A percentile compares a stretch with the other conserved stretches of the same genome.
Evolutionary conservation across 192 early-diverging fungal genomes (phyloP).

Genomic region (Backusella morwellensis): DNA sequence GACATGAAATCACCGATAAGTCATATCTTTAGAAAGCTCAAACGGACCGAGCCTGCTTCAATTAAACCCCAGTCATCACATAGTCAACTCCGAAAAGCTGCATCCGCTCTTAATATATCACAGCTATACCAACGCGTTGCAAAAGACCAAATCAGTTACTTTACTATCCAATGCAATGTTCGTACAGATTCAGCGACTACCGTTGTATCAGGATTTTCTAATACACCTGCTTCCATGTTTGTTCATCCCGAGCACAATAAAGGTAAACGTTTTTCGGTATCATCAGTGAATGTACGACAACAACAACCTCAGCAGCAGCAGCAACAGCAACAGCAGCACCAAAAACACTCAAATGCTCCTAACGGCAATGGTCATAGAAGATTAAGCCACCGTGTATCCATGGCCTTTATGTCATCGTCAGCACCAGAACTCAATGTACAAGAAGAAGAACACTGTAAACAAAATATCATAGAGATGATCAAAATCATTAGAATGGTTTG

Average conservation of each 20-base stretch:
- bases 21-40: conserved; percentile 21
- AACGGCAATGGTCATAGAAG: background rate
- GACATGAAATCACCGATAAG: conserved; percentile 16
- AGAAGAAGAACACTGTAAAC: background rate
- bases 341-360: background rate
- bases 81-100: conserved; percentile 4
- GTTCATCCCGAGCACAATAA: background rate
- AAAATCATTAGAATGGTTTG: conserved; percentile 18
- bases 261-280: background rate
- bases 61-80: background rate
- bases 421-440: background rate
- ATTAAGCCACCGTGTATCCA: conserved; percentile 5
- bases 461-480: conserved; percentile 4
- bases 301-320: background rate
- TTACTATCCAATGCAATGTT: conserved; percentile 20
- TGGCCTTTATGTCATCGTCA: conserved; percentile 3
- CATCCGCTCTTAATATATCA: conserved; percentile 13
- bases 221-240: background rate
- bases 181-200: background rate
- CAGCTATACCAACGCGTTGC: conserved; percentile 29
- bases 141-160: conserved; percentile 28
- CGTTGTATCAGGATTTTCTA: background rate
- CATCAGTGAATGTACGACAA: background rate
- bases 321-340: background rate
- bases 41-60: conserved; percentile 1